Base-by-base conservation (phyloP, 2,329 filamentous ascomycete species). In the Ceratocystiopsis brevicomis region DNA sequence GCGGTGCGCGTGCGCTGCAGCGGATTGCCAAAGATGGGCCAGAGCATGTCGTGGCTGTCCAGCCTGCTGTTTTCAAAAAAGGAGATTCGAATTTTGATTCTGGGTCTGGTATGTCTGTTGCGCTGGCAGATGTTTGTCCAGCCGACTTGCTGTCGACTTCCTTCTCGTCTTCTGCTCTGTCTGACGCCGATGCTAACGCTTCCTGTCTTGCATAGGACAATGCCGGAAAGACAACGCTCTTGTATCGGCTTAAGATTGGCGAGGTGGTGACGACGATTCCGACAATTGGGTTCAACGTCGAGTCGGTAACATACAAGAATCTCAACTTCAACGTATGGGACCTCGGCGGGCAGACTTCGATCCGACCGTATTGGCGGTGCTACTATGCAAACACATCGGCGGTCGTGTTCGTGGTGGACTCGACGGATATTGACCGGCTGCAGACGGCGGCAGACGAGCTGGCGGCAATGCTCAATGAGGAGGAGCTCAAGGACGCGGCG, bases 281-380 rank as follows among this genome's bases (percentile, higher is more conserved):
- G 17, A 98, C 90, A 44, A 96, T 98, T 61, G 90, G 90, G 48
- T 98, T 98, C 71, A 98, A 98, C 61, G 90, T 98, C 54, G 90
- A 98, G 65, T 94, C 86, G 18, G 90, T 98, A 50, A 90, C 86
- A 54, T 98, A 98, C 70, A 88, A 88, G 62, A 96, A 95, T 60
- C 73, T 98, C 49, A 94, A 95, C 62, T 93, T 98, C 61, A 96
- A 96, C 58, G 90, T 98, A 56, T 98, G 90, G 90, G 88, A 96
- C 66, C 71, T 96, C 40, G 88, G 90, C 57, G 90, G 90, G 36
- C 90, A 98, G 69, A 98, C 90, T n/a, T 92, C 82, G 52, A 98
- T 98, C 60, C 76, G 90, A 52, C 90, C 90, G 2, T 98, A 98
- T 68, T 98, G 90, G 90, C 76, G 90, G 60, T 98, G 90, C 67